Evolutionary conservation across 108 stramenopile genomes (phyloP), one percentile per base, ranked within the genome.

Genomic region (Skeletonema marinoi): DNA sequence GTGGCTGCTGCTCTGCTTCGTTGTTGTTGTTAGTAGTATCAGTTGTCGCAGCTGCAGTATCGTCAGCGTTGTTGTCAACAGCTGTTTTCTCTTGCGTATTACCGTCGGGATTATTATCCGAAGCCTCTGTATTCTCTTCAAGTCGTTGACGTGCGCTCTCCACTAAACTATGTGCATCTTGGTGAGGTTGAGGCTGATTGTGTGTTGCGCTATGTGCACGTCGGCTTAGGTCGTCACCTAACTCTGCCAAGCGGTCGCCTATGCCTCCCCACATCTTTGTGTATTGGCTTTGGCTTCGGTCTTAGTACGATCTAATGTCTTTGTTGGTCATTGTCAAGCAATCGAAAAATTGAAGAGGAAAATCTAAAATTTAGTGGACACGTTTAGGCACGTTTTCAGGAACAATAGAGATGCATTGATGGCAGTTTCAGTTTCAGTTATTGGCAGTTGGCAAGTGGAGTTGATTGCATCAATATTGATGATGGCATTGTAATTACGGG

Each of bases 221-320:
- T 0, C 48, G 21, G 21, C 74, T 75, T 6, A 81, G 51, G 0
- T 63, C 66, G 12, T 81, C 80, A 66, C 80, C 80, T 19, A 80
- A 66, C 21, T 66, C 66, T 50, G 80, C 80, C 39, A 80, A 73
- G 9, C 51, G 66, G 60, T 80, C 80, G 31, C 80, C 73, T n/a
- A 80, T 73, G 39, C 35, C 70, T 32, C 66, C 54, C 73, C 80
- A 74, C 73, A 80, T 80, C 32, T 1, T 66, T 14, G 14, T 17
- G 10, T 14, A 51, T 51, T 61, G 36, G 9, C 9, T 67, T 67
- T 3, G 41, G 1, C 2, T 0, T 25, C 33, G 6, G 33, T 25
- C 25, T 25, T 25, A 25, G 25, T 25, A 25, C 25, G 25, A 25
- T 25, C 25, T 25, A 25, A 25, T 25, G 25, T 25, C 25, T 25